Evolutionary conservation across 1,139 yeast genomes (phyloP).

Genomic region (Komagataea norvegica): DNA sequence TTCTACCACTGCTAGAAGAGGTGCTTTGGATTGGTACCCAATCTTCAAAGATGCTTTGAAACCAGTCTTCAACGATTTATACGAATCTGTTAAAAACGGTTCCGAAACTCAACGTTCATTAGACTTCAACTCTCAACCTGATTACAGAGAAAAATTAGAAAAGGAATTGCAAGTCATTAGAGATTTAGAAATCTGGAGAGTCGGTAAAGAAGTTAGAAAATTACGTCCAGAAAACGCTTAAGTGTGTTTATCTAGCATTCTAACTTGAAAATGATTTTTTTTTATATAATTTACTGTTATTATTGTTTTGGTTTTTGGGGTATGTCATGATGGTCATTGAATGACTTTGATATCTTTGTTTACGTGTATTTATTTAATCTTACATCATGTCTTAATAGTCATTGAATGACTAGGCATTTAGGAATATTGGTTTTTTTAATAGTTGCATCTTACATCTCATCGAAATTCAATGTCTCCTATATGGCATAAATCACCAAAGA

Average conservation of each 20-base stretch:
- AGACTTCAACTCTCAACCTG: constrained; percentile 96
- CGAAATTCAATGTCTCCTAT: no score
- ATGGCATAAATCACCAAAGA: no score
- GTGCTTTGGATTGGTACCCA: constrained; percentile 99
- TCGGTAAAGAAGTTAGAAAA: constrained; percentile 99
- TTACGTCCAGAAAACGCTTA: constrained; percentile 98
- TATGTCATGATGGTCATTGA: constrained; percentile 26
- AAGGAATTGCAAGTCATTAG: constrained; percentile 89
- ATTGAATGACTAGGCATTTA: constrained; percentile 14
- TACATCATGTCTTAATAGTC: constrained; percentile 19
- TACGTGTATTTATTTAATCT: constrained; percentile 11
- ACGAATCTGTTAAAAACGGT: constrained; percentile 94
- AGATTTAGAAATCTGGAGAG: constrained; percentile 98
- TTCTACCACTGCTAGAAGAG: constrained; percentile 99
- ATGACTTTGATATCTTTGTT: constrained; percentile 23
- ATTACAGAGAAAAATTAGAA: constrained; percentile 96
- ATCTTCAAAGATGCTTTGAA: constrained; percentile 96
- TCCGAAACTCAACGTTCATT: constrained; percentile 96
- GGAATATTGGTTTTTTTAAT: no score
- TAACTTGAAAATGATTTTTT: no score
- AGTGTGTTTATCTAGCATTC: constrained; percentile 17
- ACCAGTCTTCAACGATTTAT: constrained; percentile 95
- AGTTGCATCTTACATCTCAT: no score
- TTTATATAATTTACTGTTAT: constrained; percentile 4
- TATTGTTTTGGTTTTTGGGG: constrained; percentile 11